Evolutionary conservation across 257 asterid species (phyloP).

Genomic region (Perilla frutescens): DNA sequence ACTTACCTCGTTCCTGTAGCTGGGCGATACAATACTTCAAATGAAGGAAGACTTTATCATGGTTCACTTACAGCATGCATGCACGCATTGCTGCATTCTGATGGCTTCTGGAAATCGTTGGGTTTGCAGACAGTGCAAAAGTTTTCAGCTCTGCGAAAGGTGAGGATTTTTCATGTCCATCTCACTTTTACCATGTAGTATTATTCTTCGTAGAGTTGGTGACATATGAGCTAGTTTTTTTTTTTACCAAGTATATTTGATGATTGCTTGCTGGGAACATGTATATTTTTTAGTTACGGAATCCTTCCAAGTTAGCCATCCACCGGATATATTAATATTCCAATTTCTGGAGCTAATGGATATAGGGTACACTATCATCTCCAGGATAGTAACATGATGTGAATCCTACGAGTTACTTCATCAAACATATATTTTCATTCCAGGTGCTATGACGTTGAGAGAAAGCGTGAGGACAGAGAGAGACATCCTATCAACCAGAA

Average conservation of each 20-base stretch:
- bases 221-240: slow-evolving; percentile 8
- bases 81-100: slow-evolving; percentile 84
- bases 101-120: slow-evolving; percentile 91
- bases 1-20: slow-evolving; percentile 51
- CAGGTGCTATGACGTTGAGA: slow-evolving; percentile 94
- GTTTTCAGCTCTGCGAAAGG: slow-evolving; percentile 88
- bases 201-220: slow-evolving; percentile 10
- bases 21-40: slow-evolving; percentile 91
- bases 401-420: not conserved
- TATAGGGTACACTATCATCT: not conserved
- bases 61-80: slow-evolving; percentile 94
- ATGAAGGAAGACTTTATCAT: slow-evolving; percentile 99
- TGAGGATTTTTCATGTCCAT: slow-evolving; percentile 39
- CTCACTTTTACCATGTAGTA: not conserved
- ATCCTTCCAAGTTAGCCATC: slow-evolving; percentile 5
- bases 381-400: not conserved
- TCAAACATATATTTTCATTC: slow-evolving; percentile 14
- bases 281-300: not conserved
- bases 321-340: not conserved
- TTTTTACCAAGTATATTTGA: not conserved
- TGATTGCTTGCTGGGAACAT: not conserved
- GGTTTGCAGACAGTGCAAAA: slow-evolving; percentile 90
- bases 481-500: slow-evolving; percentile 88
- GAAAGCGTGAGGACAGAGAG: slow-evolving; percentile 80
- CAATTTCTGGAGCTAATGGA: not conserved